Percentiles rank a stretch among this genome's conserved stretches.
These are phyloP conservation scores for Aphanomyces euteiches DNA, from an alignment of 352 stramenopile genomes.

Conservation along the genomic window DNA sequence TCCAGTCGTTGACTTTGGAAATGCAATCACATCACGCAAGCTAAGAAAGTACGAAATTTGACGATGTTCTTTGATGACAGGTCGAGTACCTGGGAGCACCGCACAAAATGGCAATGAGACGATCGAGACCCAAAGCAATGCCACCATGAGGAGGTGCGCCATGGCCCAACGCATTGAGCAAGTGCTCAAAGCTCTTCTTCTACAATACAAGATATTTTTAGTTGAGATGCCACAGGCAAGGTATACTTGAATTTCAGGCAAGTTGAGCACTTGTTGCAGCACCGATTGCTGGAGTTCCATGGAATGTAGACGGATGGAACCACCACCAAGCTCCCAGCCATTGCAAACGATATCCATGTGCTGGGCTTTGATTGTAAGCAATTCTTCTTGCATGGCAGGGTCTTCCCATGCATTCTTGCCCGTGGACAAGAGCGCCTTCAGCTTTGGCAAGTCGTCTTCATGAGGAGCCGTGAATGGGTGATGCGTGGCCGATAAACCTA, in stretches of 20 bases:
- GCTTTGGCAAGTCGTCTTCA: constrained; percentile 42
- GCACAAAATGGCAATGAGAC: constrained; percentile 78
- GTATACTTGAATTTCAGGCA: constrained; percentile 52
- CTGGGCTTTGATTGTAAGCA: constrained; percentile 64
- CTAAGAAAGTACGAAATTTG: not conserved
- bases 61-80: too few species aligned
- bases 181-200: constrained; percentile 74
- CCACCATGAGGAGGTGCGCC: constrained; percentile 79
- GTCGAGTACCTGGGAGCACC: constrained; percentile 43
- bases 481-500: constrained; percentile 67
- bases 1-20: constrained; percentile 85
- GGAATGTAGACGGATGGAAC: constrained; percentile 82
- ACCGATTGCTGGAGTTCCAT: constrained; percentile 65
- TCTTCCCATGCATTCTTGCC: constrained; percentile 49
- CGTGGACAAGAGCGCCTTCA: constrained; percentile 47
- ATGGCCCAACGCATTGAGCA: constrained; percentile 72
- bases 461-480: constrained; percentile 82
- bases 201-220: not conserved
- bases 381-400: constrained; percentile 45
- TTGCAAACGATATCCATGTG: constrained; percentile 89
- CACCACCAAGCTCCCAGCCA: constrained; percentile 81
- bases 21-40: constrained; percentile 87
- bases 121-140: constrained; percentile 83
- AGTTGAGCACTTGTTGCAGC: constrained; percentile 71
- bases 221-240: not conserved